Evolutionary conservation across 441 rosid genomes (phyloP).

Genomic region (Gossypium schwendimanii): DNA sequence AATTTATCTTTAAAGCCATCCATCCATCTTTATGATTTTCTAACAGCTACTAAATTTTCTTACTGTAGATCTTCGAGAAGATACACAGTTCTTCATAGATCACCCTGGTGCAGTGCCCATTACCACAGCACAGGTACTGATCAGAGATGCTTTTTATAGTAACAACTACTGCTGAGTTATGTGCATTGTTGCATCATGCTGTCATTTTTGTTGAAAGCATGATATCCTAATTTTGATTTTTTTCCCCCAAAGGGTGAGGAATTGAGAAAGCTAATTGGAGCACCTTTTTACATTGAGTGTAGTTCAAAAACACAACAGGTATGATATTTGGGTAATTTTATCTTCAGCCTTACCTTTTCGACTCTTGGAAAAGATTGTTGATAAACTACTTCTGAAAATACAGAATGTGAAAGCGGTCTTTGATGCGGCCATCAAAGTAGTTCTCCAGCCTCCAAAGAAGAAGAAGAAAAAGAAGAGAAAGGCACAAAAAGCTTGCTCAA

Average conservation of each 20-base stretch:
- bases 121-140: slow-evolving; percentile 58
- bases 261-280: slow-evolving; percentile 68
- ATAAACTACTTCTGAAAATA: slow-evolving; percentile 8
- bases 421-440: slow-evolving; percentile 90
- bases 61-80: slow-evolving; percentile 78
- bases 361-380: slow-evolving; percentile 8
- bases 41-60: slow-evolving; percentile 12
- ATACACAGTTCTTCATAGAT: slow-evolving; percentile 59
- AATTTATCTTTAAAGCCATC: background rate
- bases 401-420: slow-evolving; percentile 95
- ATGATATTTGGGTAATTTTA: background rate
- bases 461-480: slow-evolving; percentile 82
- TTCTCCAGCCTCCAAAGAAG: slow-evolving; percentile 88
- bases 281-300: slow-evolving; percentile 78
- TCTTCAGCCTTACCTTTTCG: background rate
- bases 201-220: background rate
- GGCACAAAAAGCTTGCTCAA: slow-evolving; percentile 69
- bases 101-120: slow-evolving; percentile 90
- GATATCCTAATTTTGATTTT: background rate
- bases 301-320: slow-evolving; percentile 91
- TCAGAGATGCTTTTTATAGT: background rate
- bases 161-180: background rate
- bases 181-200: background rate
- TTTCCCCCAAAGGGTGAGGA: slow-evolving; percentile 60
- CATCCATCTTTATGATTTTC: background rate